Conservation (phyloP, 108 stramenopile species). For the Schizochytrium sp. region DNA sequence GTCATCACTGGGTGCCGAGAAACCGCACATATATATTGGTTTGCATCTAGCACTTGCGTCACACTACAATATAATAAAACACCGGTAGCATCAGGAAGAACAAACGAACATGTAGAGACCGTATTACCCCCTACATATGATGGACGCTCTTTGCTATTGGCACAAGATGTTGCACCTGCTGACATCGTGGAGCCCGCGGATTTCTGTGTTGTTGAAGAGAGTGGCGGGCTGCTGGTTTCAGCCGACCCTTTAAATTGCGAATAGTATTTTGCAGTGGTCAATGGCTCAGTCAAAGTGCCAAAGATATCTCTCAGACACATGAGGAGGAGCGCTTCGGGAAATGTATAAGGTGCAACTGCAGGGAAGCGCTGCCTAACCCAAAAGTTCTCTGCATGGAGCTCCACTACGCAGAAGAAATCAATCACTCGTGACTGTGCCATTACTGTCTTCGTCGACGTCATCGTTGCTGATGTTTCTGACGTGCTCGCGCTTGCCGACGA, state of each 20-base stretch:
- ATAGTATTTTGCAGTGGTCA: neutral
- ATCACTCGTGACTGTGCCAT: neutral
- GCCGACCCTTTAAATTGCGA: neutral
- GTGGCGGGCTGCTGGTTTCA: neutral
- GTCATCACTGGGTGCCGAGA: slow-evolving; percentile 50
- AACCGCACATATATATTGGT: slow-evolving; percentile 10
- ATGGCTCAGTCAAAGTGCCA: neutral
- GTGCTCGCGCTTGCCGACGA: neutral
- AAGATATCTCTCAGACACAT: slow-evolving; percentile 9
- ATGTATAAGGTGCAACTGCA: neutral
- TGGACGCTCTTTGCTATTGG: neutral
- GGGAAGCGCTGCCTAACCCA: slow-evolving; percentile 17
- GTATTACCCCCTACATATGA: neutral
- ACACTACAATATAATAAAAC: neutral
- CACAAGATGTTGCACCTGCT: neutral
- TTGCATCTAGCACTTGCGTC: neutral
- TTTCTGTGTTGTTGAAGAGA: neutral
- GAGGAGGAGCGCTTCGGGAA: neutral
- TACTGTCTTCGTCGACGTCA: no score
- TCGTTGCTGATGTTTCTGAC: neutral
- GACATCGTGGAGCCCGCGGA: neutral
- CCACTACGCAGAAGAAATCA: neutral
- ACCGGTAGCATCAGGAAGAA: slow-evolving; percentile 15
- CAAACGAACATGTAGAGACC: neutral
- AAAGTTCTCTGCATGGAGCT: neutral